phyloP scores from a whole-genome alignment of 1,284 basidiomycete species.

The Rhodotorula sp. region DNA sequence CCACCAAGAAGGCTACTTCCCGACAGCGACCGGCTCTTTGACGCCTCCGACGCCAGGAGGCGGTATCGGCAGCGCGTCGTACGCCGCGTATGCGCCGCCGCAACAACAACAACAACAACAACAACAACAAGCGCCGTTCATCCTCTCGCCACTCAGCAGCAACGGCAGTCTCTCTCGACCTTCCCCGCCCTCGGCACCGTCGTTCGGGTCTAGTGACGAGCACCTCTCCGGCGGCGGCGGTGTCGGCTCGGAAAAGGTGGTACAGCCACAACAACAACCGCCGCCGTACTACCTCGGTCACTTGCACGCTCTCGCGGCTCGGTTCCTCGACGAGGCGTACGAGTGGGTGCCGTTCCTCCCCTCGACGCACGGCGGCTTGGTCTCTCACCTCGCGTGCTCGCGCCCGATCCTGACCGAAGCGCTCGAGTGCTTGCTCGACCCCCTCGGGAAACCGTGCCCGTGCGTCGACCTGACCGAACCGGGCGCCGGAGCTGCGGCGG shows the following conservation, averaged over 20 bases:
- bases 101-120: background rate
- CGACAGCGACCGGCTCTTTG: background rate
- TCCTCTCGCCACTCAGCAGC: background rate
- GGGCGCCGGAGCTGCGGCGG: background rate
- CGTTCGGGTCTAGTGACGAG: background rate
- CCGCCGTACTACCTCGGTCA: background rate
- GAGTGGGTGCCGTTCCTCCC: slow-evolving; percentile 18
- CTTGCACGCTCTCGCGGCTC: slow-evolving; percentile 1
- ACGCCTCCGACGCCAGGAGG: background rate
- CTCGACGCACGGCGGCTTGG: background rate
- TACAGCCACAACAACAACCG: background rate
- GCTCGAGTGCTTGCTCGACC: slow-evolving; percentile 13
- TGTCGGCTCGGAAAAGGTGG: background rate
- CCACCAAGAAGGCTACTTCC: background rate
- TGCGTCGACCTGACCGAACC: background rate
- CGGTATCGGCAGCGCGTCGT: background rate
- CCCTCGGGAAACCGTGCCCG: background rate
- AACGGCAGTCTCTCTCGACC: slow-evolving; percentile 6
- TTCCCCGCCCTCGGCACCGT: background rate
- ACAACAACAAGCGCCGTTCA: background rate
- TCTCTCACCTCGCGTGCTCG: background rate
- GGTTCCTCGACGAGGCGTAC: slow-evolving; percentile 11
- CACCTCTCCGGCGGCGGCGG: no score
- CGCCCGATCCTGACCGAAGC: slow-evolving; percentile 1
- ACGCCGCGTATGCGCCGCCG: background rate